Conservation (phyloP, 805 yeast genomes). For the Lipomyces yamadae region DNA sequence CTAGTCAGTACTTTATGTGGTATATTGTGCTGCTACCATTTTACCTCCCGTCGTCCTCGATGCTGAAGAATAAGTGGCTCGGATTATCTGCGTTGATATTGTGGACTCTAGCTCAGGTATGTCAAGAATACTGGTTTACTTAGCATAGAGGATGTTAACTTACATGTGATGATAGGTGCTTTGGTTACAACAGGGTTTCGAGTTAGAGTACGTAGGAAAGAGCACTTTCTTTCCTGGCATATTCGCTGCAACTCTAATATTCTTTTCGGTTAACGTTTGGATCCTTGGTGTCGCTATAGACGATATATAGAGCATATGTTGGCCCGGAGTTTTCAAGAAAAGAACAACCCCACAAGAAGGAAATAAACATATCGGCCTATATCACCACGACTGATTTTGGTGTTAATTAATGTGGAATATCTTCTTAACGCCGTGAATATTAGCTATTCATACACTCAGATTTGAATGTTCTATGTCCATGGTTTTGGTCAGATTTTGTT, state of each 20-base stretch:
- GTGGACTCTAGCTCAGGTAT: conserved; percentile 62
- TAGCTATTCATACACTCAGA: not conserved
- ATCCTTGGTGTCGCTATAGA: conserved; percentile 61
- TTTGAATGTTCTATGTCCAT: not conserved
- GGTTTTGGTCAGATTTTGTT: not conserved
- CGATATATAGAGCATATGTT: conserved; percentile 44
- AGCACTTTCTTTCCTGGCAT: conserved; percentile 66
- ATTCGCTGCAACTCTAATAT: conserved; percentile 58
- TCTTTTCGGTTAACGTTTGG: conserved; percentile 67
- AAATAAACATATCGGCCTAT: not conserved
- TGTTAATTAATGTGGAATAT: not conserved
- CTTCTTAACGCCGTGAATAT: not conserved
- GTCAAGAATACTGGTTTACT: not conserved
- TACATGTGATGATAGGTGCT: conserved; percentile 55
- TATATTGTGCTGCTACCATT: conserved; percentile 84
- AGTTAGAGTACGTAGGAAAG: conserved; percentile 77
- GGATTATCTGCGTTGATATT: conserved; percentile 53
- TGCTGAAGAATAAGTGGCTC: conserved; percentile 35
- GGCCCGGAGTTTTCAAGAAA: not conserved
- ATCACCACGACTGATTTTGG: not conserved
- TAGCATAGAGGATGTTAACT: not conserved
- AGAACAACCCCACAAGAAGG: not conserved
- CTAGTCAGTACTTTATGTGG: conserved; percentile 97
- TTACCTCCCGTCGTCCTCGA: conserved; percentile 51
- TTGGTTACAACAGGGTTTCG: conserved; percentile 82